Percentiles rank a stretch among this genome's conserved stretches.
These are phyloP conservation scores for Sporothrix brasiliensis DNA, from an alignment of 2,329 filamentous ascomycete genomes.

Conservation along the genomic window DNA sequence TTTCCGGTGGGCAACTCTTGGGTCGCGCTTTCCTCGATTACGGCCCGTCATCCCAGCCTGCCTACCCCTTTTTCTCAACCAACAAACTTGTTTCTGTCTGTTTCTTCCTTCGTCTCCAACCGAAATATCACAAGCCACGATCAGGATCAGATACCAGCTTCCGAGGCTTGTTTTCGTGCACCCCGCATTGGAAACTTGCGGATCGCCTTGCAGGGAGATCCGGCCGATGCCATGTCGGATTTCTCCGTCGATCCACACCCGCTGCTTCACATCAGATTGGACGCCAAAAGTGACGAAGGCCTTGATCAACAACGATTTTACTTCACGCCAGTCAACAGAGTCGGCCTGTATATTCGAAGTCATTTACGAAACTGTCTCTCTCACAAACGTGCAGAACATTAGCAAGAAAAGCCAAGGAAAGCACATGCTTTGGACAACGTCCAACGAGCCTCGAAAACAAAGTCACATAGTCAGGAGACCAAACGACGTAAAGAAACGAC, in stretches of 20 bases:
- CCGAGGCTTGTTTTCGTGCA: background rate
- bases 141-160: background rate
- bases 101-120: background rate
- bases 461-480: background rate
- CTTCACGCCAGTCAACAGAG: too few relatives aligned
- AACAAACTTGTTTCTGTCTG: background rate
- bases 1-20: background rate
- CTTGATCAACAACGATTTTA: background rate
- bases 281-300: background rate
- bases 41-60: background rate
- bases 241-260: constrained; percentile 4
- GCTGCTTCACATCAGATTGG: background rate
- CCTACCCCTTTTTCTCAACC: background rate
- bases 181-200: constrained; percentile 1
- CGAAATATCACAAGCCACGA: constrained; percentile 22
- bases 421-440: constrained; percentile 8
- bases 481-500: background rate
- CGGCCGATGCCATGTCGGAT: background rate
- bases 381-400: background rate
- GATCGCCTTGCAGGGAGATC: background rate
- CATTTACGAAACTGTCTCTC: background rate
- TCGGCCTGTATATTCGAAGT: too few relatives aligned
- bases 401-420: background rate
- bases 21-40: background rate
- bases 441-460: background rate